Conservation (phyloP, 164 flowering plant genomes). For the Sextonia rubra region DNA sequence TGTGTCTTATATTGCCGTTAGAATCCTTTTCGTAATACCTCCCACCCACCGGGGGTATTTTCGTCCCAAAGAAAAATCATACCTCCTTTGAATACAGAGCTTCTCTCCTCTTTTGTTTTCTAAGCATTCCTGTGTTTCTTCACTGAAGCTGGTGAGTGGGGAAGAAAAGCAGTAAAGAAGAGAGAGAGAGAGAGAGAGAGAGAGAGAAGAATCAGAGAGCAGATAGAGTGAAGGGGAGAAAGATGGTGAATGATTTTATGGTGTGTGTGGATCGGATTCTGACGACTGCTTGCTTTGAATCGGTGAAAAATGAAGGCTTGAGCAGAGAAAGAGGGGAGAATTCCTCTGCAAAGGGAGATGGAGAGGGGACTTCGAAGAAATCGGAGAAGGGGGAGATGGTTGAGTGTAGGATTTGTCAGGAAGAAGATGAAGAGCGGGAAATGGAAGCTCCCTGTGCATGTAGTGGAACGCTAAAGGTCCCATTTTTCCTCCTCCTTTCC, state of each 20-base stretch:
- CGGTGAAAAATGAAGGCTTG: slow-evolving; percentile 14
- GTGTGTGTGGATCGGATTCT: slow-evolving; percentile 55
- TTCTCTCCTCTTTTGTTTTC: background rate
- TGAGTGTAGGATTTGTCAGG: slow-evolving; percentile 77
- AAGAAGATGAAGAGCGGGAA: slow-evolving; percentile 43
- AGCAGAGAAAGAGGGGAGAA: slow-evolving; percentile 8
- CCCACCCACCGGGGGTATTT: background rate
- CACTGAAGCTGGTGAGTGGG: background rate
- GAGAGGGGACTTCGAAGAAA: slow-evolving; percentile 17
- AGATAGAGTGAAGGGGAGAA: too few relatives aligned
- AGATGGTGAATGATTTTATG: slow-evolving; percentile 60
- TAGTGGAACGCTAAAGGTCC: slow-evolving; percentile 72
- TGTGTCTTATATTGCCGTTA: background rate
- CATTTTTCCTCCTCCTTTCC: background rate
- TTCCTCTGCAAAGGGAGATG: slow-evolving; percentile 13
- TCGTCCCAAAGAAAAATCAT: background rate
- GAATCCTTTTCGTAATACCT: background rate
- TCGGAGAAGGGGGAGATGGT: slow-evolving; percentile 11
- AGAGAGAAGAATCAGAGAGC: background rate
- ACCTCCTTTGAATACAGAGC: background rate
- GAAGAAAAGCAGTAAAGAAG: background rate
- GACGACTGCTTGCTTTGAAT: slow-evolving; percentile 43
- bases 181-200: too few relatives aligned
- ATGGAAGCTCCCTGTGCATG: slow-evolving; percentile 78
- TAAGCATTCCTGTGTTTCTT: background rate